Conservation (phyloP, 73 alveolate species). For the Uronychia setigera region DNA sequence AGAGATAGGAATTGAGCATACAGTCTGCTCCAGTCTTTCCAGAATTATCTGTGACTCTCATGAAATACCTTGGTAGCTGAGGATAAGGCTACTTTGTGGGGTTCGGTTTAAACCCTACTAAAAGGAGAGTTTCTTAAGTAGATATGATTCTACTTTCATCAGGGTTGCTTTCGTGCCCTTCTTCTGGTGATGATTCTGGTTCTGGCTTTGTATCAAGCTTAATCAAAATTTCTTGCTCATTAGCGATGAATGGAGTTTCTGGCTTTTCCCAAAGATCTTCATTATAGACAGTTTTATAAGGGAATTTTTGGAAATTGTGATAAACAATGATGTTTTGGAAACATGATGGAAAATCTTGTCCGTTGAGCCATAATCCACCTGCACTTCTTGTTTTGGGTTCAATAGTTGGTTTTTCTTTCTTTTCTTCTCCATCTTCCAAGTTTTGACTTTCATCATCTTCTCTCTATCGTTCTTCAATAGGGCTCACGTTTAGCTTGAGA, state of each 20-base stretch:
- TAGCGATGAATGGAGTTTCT: conserved; percentile 43
- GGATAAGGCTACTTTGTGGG: conserved; percentile 34
- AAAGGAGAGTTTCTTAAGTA: conserved; percentile 4
- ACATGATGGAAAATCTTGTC: conserved; percentile 73
- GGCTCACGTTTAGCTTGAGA: conserved; percentile 1
- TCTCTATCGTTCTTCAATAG: not conserved
- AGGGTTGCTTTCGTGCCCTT: conserved; percentile 11
- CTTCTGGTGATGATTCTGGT: conserved; percentile 13
- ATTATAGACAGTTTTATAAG: conserved; percentile 29
- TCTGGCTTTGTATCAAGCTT: conserved; percentile 7
- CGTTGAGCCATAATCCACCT: conserved; percentile 88
- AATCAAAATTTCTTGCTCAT: conserved; percentile 57
- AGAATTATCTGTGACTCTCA: conserved; percentile 4
- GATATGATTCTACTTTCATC: conserved; percentile 26
- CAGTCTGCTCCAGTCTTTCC: conserved; percentile 6
- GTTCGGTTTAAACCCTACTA: conserved; percentile 44
- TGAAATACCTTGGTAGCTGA: conserved; percentile 45
- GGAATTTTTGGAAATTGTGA: conserved; percentile 71
- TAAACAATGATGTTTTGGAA: conserved; percentile 70
- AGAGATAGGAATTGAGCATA: conserved; percentile 25
- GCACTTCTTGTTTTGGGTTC: conserved; percentile 82
- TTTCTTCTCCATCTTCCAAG: conserved; percentile 17
- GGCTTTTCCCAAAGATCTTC: conserved; percentile 63
- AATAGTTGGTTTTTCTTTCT: conserved; percentile 9
- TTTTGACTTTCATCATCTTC: not conserved